Evolutionary conservation across 2,329 filamentous ascomycete species (phyloP), one percentile per base, ranked within the genome.

Genomic region (Pestalotiopsis fici): DNA sequence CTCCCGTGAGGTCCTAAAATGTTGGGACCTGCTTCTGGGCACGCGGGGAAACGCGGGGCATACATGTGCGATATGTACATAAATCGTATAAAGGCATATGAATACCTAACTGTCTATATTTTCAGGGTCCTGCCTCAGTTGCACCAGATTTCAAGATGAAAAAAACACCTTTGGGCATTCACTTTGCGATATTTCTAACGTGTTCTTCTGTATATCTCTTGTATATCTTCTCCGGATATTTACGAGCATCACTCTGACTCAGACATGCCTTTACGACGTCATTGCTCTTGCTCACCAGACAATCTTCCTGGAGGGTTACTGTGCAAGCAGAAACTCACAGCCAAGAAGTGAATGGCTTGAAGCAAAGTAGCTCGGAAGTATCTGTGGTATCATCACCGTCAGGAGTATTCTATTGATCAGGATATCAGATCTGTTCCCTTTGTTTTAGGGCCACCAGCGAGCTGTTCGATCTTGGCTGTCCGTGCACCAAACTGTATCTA

Each of bases 401-500:
- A 79, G 73, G 73, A 25, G 23, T 60, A 39, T 6, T 9, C 28
- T n/a, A 50, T 18, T 3, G 5, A 31, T 85, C 73, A 85, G 18
- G 82, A 80, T 68, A 91, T 83, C 6, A 87, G 73, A 59, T 89
- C 87, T 3, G 92, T 94, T 0, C 92, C 92, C 74, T 91, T 94
- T 13, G 87, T 87, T 74, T 83, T 88, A 4, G 63, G 21, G 5
- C 63, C 63, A 13, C 88, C 87, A 18, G 73, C 75, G 6, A 66
- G 25, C 66, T 82, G 87, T 75, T 94, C 90, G 90, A 95, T 95
- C 82, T 95, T 96, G 15, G 93, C 93, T 3, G 93, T 95, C 71
- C 92, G 85, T 3, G 93, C 89, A 15, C 93, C 93, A 75, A 96
- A 96, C 79, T 96, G 93, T 67, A 95, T 94, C 89, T 91, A 9